Percentiles rank a stretch among this genome's conserved stretches.
Evolutionary conservation across 139 green algal genomes (phyloP).

Genomic region (Dunaliella sp.): DNA sequence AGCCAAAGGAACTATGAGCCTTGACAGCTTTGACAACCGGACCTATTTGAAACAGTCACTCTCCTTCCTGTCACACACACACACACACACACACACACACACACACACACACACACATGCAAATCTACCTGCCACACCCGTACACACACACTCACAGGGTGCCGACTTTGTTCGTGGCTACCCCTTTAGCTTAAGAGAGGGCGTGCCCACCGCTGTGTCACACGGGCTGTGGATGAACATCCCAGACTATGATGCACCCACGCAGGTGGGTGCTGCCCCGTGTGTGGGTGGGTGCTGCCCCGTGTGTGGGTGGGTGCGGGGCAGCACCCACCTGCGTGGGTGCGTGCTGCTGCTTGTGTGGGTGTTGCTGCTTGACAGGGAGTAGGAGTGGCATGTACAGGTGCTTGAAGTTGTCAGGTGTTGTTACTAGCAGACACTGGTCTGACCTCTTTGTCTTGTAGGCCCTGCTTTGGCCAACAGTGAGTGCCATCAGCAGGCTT

Average conservation of each 20-base stretch:
- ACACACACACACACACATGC: conserved; percentile 47
- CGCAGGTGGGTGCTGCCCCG: conserved; percentile 44
- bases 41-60: no score
- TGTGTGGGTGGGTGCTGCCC: conserved; percentile 18
- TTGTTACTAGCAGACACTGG: no score
- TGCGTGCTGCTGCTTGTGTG: conserved; percentile 32
- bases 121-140: no score
- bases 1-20: no score
- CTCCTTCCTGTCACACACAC: no score
- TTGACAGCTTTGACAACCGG: no score
- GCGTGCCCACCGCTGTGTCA: conserved; percentile 85
- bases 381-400: no score
- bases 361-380: conserved; percentile 22
- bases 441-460: no score
- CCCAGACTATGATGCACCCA: conserved; percentile 96
- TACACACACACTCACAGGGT: conserved; percentile 53
- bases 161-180: conserved; percentile 76
- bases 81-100: background rate
- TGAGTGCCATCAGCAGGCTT: no score
- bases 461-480: no score
- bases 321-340: conserved; percentile 66
- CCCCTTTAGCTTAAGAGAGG: conserved; percentile 87
- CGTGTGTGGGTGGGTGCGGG: no score
- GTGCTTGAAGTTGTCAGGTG: no score
- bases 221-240: conserved; percentile 98